phyloP scores from a whole-genome alignment of 164 flowering plant genomes.

The Nelumbo lutea region DNA sequence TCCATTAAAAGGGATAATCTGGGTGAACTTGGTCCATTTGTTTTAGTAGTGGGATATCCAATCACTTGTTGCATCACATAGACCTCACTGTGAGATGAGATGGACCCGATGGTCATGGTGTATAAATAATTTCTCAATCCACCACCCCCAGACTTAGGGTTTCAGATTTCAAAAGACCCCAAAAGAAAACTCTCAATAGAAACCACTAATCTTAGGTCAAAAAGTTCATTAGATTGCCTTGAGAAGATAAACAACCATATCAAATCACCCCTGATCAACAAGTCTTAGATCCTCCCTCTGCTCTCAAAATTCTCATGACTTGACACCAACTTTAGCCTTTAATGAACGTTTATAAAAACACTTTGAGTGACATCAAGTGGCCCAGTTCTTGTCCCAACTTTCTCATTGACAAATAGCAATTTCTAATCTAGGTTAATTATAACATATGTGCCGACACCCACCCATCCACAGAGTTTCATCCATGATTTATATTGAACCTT shows the following conservation, averaged over 20 bases:
- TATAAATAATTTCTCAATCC: constrained; percentile 6
- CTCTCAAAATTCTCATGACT: constrained; percentile 15
- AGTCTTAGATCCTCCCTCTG: constrained; percentile 18
- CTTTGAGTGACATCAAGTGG: background rate
- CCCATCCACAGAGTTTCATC: no score
- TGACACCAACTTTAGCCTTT: constrained; percentile 24
- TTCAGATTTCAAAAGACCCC: constrained; percentile 16
- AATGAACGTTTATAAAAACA: background rate
- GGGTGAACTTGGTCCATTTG: background rate
- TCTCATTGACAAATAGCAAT: no score
- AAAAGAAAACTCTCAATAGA: constrained; percentile 6
- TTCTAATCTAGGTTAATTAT: no score
- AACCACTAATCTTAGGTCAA: constrained; percentile 31
- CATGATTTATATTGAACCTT: no score
- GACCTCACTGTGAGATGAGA: constrained; percentile 17
- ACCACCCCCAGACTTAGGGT: constrained; percentile 8
- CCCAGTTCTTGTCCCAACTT: background rate
- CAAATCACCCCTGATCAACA: constrained; percentile 26
- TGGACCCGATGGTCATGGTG: constrained; percentile 6
- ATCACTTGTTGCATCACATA: constrained; percentile 27
- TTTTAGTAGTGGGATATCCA: constrained; percentile 19
- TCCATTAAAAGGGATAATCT: constrained; percentile 11
- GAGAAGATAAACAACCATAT: constrained; percentile 28
- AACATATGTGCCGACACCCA: no score
- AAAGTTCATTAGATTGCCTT: constrained; percentile 36